Base-by-base conservation (phyloP, 108 stramenopile species). In the Conticribra guillardii region DNA sequence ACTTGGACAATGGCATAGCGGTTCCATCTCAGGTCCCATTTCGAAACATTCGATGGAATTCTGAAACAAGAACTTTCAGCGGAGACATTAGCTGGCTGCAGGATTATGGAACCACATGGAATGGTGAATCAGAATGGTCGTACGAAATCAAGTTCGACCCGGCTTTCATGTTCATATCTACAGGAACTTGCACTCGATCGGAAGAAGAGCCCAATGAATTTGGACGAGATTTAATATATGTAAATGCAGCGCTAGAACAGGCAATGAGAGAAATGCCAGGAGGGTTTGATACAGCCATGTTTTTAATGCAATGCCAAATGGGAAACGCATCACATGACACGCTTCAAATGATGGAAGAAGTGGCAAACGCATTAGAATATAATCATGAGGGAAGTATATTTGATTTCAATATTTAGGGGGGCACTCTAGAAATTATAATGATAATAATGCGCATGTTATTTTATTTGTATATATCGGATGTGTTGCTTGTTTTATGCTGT, bases 91-190 rank as follows among this genome's bases (percentile, higher is more conserved):
- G 65, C 30, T 92, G 91, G 91, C 44, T 76, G 47, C 60, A 82
- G 33, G 76, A 78, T 15, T 80, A 68, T 68, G 79, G 82, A 4
- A 88, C 91, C 16, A 84, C 85, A 9, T 92, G 91, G 91, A 83
- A 82, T 34, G 82, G 82, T 16, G 72, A 61, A 24, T 62, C 54
- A 2, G 67, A 67, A 32, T 91, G 90, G 90, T 69, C 70, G 3
- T 92, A 92, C 60, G 79, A 88, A 57, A 89, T 92, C 53, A 31
- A 63, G 27, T 92, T 92, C 76, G 88, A 89, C 65, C 50, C 71
- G 17, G 29, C 80, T 5, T 89, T 70, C 64, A 54, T 70, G 26
- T 88, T 74, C 41, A 84, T 88, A 18, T 49, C 57, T 1, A 69
- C 78, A n/a, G 91, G 91, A 11, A 74, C 54, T 61, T 88, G 34